Base-by-base conservation (phyloP, 2,329 filamentous ascomycete genomes). In the Helminthosporium solani region DNA sequence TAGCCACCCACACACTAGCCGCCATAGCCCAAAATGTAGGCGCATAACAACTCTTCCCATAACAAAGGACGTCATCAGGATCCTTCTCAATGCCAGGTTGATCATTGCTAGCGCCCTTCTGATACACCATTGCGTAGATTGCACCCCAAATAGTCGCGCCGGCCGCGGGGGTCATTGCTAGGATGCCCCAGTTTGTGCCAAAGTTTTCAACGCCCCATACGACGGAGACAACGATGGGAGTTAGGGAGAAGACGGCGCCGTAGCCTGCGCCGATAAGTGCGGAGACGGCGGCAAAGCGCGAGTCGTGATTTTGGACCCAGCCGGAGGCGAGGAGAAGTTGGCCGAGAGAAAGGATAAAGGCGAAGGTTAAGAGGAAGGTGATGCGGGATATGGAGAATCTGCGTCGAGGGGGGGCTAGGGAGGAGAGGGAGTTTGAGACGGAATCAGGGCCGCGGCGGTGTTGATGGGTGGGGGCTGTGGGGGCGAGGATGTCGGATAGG, bases 201-300 rank as follows among this genome's bases (percentile, higher is more conserved):
- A 99, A 97, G 68, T 97, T 99, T 75, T 97, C 91, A 0, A 96
- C 90, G 20, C 94, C 94, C 94, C 94, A 99, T 36, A 99, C 92
- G 8, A 96, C 90, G n/a, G 86, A 90, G 57, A 96, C 87, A 46
- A 97, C 88, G 54, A 97, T 91, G 2, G 94, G 94, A 0, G 88
- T 87, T 5, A 97, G 79, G 38, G 84, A 87, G 75, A 97, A 99
- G 18, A 91, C 83, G 25, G 91, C 91, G 35, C 94, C 94, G 65
- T 99, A 97, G 35, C 94, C 94, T 1, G 90, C 85, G 6, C 94
- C 94, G 6, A 99, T 84, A 1, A 91, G 78, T 0, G 86, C 82
- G 0, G 90, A 95, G 7, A 95, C 87, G 38, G 92, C 72, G 80
- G 90, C 92, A 74, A 97, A 96, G 28, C 89, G 81, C 40, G 86